Percentiles rank a stretch among this genome's conserved stretches.
Conservation (phyloP, 257 asterid genomes). For the Rehmannia glutinosa region DNA sequence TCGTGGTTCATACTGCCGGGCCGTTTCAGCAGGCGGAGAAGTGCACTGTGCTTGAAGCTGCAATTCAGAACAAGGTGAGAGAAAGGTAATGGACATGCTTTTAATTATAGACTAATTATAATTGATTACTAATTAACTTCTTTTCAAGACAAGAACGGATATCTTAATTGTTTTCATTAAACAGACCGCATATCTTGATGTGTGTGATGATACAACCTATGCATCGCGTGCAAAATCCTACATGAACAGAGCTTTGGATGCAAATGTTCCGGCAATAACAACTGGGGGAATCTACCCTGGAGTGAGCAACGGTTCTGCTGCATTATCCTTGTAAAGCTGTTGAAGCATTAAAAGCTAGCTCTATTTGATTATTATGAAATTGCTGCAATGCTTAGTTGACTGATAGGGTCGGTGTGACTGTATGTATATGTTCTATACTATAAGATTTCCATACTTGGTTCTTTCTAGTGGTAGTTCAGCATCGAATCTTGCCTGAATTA, state of each 20-base stretch:
- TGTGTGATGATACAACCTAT: constrained; percentile 88
- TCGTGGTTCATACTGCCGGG: constrained; percentile 91
- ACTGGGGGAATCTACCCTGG: constrained; percentile 98
- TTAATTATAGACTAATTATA: not conserved
- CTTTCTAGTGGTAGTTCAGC: not conserved
- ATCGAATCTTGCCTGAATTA: not conserved
- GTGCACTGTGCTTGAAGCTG: constrained; percentile 84
- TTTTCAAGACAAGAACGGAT: not conserved
- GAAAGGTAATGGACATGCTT: constrained; percentile 50
- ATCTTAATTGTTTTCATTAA: constrained; percentile 9
- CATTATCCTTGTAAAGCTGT: constrained; percentile 33
- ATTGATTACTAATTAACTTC: not conserved
- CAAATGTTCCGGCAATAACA: constrained; percentile 84
- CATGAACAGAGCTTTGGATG: constrained; percentile 60
- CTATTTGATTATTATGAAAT: too few species aligned
- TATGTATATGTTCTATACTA: too few species aligned
- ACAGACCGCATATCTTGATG: constrained; percentile 92
- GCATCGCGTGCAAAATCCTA: constrained; percentile 74
- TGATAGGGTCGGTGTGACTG: too few species aligned
- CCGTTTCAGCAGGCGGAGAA: constrained; percentile 87
- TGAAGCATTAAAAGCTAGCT: not conserved
- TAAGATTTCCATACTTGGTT: too few species aligned
- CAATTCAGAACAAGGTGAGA: constrained; percentile 97
- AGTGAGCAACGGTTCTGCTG: constrained; percentile 84
- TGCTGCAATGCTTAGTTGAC: too few species aligned